A percentile compares a stretch with the other conserved stretches of the same genome.
phyloP scores from a whole-genome alignment of 352 stramenopile genomes.

The Phytophthora cryptogea region DNA sequence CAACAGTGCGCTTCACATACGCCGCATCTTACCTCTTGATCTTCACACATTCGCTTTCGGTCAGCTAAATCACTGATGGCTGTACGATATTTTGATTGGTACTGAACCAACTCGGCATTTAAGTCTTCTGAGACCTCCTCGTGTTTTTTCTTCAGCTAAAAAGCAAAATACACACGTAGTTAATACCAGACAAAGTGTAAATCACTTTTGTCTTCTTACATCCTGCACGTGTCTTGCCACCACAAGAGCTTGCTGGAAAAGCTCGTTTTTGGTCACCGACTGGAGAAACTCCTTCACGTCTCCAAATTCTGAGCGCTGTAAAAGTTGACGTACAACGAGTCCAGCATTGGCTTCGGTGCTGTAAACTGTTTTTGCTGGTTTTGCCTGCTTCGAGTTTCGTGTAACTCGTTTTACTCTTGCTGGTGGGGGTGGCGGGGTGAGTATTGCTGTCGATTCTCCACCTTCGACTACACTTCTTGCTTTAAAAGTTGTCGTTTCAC shows the following conservation, averaged over 20 bases:
- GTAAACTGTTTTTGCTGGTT: constrained; percentile 1
- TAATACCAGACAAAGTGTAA: not conserved
- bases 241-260: constrained; percentile 52
- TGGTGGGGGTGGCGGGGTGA: not conserved
- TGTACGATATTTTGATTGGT: constrained; percentile 33
- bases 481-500: constrained; percentile 2
- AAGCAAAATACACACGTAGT: not conserved
- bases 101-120: constrained; percentile 20
- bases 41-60: constrained; percentile 12
- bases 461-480: not conserved
- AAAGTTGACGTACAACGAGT: constrained; percentile 55
- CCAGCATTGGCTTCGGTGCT: constrained; percentile 28
- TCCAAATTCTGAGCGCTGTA: constrained; percentile 49
- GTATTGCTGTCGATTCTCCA: not conserved
- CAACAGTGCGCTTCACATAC: not conserved
- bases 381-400: constrained; percentile 6
- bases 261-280: constrained; percentile 43
- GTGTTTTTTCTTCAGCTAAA: constrained; percentile 32
- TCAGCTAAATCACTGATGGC: constrained; percentile 31
- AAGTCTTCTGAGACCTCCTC: constrained; percentile 25
- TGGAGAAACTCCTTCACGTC: constrained; percentile 44
- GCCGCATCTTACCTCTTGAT: constrained; percentile 29
- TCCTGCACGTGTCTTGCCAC: constrained; percentile 51
- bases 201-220: constrained; percentile 20
- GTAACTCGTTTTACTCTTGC: not conserved